A percentile compares a stretch with the other conserved stretches of the same genome.
Conservation (phyloP, 257 asterid genomes). For the Fraxinus pennsylvanica region DNA sequence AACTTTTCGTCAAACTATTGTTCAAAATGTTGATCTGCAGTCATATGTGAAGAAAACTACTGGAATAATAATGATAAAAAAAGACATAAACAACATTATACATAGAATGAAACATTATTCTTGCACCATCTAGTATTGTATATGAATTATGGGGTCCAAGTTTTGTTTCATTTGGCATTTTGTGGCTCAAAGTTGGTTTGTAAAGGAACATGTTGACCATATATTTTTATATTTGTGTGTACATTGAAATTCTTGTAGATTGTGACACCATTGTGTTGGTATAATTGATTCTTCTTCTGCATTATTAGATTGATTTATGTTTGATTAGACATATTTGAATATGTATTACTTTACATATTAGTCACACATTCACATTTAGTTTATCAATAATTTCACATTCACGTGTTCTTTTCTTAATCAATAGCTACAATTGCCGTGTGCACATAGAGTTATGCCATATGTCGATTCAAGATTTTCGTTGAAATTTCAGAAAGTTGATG, state of each 20-base stretch:
- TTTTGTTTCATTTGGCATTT: constrained; percentile 30
- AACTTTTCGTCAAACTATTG: too few species aligned
- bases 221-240: not conserved
- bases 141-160: constrained; percentile 29
- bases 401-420: too few species aligned
- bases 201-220: constrained; percentile 44
- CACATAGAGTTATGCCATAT: too few species aligned
- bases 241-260: not conserved
- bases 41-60: too few species aligned
- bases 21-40: too few species aligned
- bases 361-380: not conserved
- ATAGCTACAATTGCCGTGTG: too few species aligned
- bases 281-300: not conserved
- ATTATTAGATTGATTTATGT: not conserved
- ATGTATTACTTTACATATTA: not conserved
- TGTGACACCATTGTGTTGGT: not conserved
- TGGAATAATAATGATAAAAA: too few species aligned
- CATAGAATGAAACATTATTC: not conserved
- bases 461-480: too few species aligned
- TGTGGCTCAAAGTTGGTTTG: constrained; percentile 35
- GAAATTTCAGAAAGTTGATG: too few species aligned
- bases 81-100: too few species aligned
- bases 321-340: too few species aligned
- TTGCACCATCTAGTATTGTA: not conserved
- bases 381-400: too few species aligned